Conservation (phyloP, 139 green algal genomes). For the Astrephomene gubernaculifera region DNA sequence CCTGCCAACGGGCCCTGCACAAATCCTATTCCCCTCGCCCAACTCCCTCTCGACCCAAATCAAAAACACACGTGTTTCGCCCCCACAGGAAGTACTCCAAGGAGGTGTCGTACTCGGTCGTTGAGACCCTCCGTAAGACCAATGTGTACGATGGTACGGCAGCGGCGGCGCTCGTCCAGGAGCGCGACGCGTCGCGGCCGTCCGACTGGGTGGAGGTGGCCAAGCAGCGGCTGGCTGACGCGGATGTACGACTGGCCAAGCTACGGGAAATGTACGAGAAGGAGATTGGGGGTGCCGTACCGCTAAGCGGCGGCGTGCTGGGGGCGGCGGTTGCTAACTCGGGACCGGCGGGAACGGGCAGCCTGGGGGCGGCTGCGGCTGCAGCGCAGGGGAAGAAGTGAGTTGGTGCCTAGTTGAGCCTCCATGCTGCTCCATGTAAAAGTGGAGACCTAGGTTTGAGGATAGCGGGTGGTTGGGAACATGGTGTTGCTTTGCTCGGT, state of each 20-base stretch:
- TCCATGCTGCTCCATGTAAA: too few relatives aligned
- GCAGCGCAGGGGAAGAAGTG: background rate
- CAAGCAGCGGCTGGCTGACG: background rate
- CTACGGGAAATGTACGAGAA: constrained; percentile 42
- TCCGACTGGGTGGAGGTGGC: constrained; percentile 11
- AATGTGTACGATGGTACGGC: constrained; percentile 46
- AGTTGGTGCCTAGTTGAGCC: background rate
- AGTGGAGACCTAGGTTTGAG: too few relatives aligned
- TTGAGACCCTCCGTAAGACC: constrained; percentile 50
- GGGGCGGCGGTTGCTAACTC: constrained; percentile 26
- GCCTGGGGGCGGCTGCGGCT: background rate
- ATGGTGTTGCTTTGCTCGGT: too few relatives aligned
- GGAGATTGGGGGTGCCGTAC: constrained; percentile 20
- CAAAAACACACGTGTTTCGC: too few relatives aligned
- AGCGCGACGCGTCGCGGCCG: background rate
- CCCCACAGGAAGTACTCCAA: constrained; percentile 63
- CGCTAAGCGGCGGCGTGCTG: constrained; percentile 28
- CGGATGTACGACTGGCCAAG: constrained; percentile 16
- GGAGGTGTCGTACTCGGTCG: constrained; percentile 62
- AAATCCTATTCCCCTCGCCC: background rate
- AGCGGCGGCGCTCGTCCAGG: constrained; percentile 11
- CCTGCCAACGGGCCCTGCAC: background rate
- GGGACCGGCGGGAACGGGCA: constrained; percentile 15
- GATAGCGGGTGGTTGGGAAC: too few relatives aligned
- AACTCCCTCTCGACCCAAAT: too few relatives aligned